Base-by-base conservation (phyloP, 768 basidiomycete species). In the Gautieria morchelliformis region DNA sequence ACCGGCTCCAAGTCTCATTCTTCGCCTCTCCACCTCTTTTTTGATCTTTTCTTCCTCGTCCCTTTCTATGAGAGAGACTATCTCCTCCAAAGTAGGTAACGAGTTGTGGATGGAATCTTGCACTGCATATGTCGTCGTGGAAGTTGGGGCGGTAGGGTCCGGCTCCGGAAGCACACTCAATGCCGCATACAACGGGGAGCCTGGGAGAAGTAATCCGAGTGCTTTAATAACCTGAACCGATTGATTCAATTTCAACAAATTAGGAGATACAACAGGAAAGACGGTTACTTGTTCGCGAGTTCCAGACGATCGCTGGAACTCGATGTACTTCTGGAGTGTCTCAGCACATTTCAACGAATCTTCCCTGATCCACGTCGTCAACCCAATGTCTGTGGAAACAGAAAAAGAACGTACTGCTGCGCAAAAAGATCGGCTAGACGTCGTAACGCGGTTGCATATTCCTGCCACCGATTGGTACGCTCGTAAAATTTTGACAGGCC, bases 271-370 rank as follows among this genome's bases (percentile, higher is more conserved):
- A 33, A 32, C n/a, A 33, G 27, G 24, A 35, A 15, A 40, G 10
- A 32, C n/a, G 17, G 60, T 40, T 64, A 83, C 89, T 71, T 91
- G 78, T 58, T 72, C 65, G 27, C 75, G 74, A 4, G 79, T 79
- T 5, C 88, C 89, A 59, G 82, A 74, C 47, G 79, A 72, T 47
- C 81, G 75, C 35, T 79, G 78, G 2, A 84, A 67, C 4, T 82
- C 77, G 15, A 97, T 71, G 32, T 90, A 69, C 63, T 84, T 91
- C 65, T 96, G 91, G 45, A 95, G 66, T 1, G 76, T 74, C 67
- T 93, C 89, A 2, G 89, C 93, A 59, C 85, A 88, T 71, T 89
- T 95, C 5, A 74, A 72, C 0, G 77, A 79, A 65, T 98, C 93
- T 40, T 80, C 72, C 4, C 93, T 93, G 63, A 14, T 11, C 37